Conservation (phyloP, 2,329 filamentous ascomycete genomes). For the Stromatinia cepivora region DNA sequence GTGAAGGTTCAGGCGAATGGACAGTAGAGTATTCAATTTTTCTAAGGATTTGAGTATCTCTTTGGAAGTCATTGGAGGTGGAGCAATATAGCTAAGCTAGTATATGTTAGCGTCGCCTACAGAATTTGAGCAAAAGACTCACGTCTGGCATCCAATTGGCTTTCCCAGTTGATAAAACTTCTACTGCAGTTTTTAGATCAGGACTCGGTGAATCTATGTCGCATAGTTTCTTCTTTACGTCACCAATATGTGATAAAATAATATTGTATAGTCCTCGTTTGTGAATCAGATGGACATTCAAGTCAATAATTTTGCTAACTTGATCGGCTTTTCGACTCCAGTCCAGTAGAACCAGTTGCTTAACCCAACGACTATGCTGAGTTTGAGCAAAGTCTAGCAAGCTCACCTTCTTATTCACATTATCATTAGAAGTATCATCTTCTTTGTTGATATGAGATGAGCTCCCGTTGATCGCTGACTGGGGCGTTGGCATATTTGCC, state of each 20-base stretch:
- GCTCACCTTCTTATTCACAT: constrained; percentile 71
- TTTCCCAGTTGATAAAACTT: constrained; percentile 77
- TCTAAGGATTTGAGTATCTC: constrained; percentile 74
- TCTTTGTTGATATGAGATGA: constrained; percentile 43
- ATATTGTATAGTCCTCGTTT: constrained; percentile 61
- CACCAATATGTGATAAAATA: constrained; percentile 63
- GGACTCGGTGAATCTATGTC: constrained; percentile 80
- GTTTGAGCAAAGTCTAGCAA: constrained; percentile 77
- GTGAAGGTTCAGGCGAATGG: constrained; percentile 79
- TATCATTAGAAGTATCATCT: constrained; percentile 63
- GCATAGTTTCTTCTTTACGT: constrained; percentile 71
- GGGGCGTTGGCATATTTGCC: constrained; percentile 63
- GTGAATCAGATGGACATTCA: constrained; percentile 71
- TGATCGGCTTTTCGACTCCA: constrained; percentile 81
- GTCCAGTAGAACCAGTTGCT: constrained; percentile 83
- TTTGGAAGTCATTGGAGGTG: constrained; percentile 67
- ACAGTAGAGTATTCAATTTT: constrained; percentile 80
- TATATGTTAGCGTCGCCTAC: constrained; percentile 29
- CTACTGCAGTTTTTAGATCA: constrained; percentile 84
- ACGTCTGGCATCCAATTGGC: constrained; percentile 79
- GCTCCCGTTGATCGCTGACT: constrained; percentile 55
- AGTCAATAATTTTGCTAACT: constrained; percentile 84
- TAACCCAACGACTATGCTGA: constrained; percentile 85
- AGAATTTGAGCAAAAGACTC: constrained; percentile 40
- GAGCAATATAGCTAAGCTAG: constrained; percentile 74